These are phyloP conservation scores for Aspergillus sclerotioniger DNA, from an alignment of 495 filamentous ascomycete genomes.

Conservation along the genomic window DNA sequence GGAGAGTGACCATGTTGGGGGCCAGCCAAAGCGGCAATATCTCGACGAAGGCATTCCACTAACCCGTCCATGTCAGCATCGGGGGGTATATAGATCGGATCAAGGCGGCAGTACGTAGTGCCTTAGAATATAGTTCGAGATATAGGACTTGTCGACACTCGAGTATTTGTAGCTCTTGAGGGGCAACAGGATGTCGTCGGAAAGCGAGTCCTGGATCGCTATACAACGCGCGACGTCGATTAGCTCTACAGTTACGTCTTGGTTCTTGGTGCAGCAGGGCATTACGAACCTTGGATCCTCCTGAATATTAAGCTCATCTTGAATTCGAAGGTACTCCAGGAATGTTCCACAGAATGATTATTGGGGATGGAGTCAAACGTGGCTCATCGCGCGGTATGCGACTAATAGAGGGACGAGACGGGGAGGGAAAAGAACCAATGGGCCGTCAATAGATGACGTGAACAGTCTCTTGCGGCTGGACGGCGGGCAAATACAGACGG, in stretches of 20 bases:
- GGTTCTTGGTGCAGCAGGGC: neutral
- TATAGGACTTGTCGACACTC: constrained; percentile 91
- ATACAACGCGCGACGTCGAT: constrained; percentile 13
- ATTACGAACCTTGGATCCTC: constrained; percentile 43
- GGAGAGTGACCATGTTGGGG: constrained; percentile 93
- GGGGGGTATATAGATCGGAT: neutral
- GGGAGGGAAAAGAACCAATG: neutral
- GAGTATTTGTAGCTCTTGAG: constrained; percentile 96
- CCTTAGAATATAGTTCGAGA: constrained; percentile 88
- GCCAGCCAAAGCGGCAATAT: constrained; percentile 92
- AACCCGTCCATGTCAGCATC: constrained; percentile 9
- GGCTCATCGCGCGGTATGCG: constrained; percentile 22
- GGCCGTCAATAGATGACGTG: neutral
- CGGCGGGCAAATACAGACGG: neutral
- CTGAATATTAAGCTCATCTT: constrained; percentile 40
- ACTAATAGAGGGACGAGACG: neutral
- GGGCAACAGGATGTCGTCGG: constrained; percentile 71
- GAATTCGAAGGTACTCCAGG: constrained; percentile 6
- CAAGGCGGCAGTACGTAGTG: constrained; percentile 75
- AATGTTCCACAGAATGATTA: constrained; percentile 4
- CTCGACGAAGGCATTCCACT: constrained; percentile 98
- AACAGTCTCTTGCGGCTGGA: neutral
- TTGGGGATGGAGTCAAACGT: constrained; percentile 1
- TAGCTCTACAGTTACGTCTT: constrained; percentile 13
- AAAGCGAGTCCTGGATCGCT: constrained; percentile 60